Conservation (phyloP, 768 basidiomycete species). For the Panus rudis region DNA sequence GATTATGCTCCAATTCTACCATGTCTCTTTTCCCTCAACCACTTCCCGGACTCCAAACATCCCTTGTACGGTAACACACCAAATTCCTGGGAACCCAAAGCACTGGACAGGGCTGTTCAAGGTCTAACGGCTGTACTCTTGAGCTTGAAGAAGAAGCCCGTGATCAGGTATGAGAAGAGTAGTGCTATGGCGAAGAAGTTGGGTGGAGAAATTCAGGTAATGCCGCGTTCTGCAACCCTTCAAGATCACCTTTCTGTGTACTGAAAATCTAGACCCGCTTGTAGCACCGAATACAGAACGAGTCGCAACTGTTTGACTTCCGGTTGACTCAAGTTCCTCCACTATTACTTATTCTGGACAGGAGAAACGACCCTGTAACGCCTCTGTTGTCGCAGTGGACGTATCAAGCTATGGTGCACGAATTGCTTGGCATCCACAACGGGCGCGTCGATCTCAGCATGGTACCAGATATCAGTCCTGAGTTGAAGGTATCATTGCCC, state of each 20-base stretch:
- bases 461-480: constrained; percentile 81
- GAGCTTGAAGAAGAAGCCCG: constrained; percentile 92
- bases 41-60: constrained; percentile 51
- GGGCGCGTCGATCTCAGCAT: constrained; percentile 80
- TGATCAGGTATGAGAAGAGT: constrained; percentile 92
- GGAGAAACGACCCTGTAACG: constrained; percentile 95
- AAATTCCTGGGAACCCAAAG: constrained; percentile 67
- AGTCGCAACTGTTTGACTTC: constrained; percentile 87
- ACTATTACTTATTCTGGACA: constrained; percentile 84
- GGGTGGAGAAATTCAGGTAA: constrained; percentile 77
- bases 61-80: constrained; percentile 69
- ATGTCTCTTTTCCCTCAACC: constrained; percentile 81
- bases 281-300: constrained; percentile 74
- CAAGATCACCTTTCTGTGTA: not conserved
- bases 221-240: constrained; percentile 9
- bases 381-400: constrained; percentile 98
- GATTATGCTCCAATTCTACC: constrained; percentile 89
- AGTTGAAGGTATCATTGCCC: constrained; percentile 58
- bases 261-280: constrained; percentile 7
- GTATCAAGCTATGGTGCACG: constrained; percentile 99
- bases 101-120: constrained; percentile 72
- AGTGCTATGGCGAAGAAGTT: constrained; percentile 88
- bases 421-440: constrained; percentile 87
- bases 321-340: constrained; percentile 84
- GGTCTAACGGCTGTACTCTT: constrained; percentile 82